Evolutionary conservation across 164 flowering plant species (phyloP).

Genomic region (Malania oleifera): DNA sequence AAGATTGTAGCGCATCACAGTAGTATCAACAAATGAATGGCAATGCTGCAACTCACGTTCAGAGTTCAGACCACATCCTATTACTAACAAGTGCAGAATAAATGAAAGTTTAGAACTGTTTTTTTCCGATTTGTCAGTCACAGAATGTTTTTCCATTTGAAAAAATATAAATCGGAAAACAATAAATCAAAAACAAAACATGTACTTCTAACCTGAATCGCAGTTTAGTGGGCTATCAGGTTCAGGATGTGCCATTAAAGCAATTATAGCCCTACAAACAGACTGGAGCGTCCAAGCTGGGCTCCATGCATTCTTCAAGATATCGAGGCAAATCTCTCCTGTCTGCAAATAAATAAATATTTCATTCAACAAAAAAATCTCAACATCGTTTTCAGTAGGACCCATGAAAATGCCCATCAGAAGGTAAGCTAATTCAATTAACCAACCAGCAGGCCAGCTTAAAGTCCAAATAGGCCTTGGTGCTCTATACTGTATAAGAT

Average conservation of each 20-base stretch:
- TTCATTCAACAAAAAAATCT: neutral
- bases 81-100: no score
- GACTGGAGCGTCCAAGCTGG: slow-evolving; percentile 99
- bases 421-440: neutral
- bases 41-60: no score
- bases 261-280: slow-evolving; percentile 96
- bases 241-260: slow-evolving; percentile 97
- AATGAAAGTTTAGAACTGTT: no score
- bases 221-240: slow-evolving; percentile 97
- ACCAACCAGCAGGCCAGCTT: neutral
- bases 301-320: slow-evolving; percentile 98
- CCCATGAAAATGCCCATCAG: neutral
- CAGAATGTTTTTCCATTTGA: neutral
- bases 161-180: neutral
- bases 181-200: neutral
- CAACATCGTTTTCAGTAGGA: neutral
- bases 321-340: slow-evolving; percentile 97
- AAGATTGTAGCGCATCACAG: no score
- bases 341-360: slow-evolving; percentile 43
- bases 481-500: neutral
- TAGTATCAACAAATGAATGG: no score
- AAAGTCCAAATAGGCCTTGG: neutral
- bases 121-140: no score
- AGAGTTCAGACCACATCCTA: no score
- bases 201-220: slow-evolving; percentile 67